Evolutionary conservation across 441 rosid genomes (phyloP).

Genomic region (Gossypium schwendimanii): DNA sequence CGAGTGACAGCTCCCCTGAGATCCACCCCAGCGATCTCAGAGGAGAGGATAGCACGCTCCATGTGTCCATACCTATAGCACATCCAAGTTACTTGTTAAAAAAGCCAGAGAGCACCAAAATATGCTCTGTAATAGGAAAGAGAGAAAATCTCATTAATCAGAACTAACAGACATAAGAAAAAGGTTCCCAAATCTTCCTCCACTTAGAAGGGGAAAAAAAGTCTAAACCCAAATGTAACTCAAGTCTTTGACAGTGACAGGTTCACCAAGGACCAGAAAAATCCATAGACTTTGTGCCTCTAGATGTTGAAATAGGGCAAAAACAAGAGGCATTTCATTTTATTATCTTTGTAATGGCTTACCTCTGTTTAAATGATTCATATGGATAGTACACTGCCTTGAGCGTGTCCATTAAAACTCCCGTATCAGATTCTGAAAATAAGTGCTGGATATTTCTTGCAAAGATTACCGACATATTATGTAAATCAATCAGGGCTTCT

Average conservation of each 20-base stretch:
- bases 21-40: constrained; percentile 85
- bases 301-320: neutral
- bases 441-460: constrained; percentile 88
- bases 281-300: neutral
- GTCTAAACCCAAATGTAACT: neutral
- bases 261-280: neutral
- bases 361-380: constrained; percentile 90
- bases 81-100: constrained; percentile 21
- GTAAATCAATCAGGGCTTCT: constrained; percentile 85
- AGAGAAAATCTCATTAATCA: neutral
- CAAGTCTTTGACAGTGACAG: neutral
- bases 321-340: neutral
- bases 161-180: neutral
- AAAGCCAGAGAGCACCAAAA: constrained; percentile 1
- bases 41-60: constrained; percentile 85
- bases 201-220: neutral
- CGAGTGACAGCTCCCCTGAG: constrained; percentile 97
- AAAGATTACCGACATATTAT: constrained; percentile 77
- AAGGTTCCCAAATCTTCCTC: neutral
- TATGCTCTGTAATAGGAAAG: constrained; percentile 1
- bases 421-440: constrained; percentile 81
- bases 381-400: constrained; percentile 91
- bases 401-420: constrained; percentile 66
- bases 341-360: constrained; percentile 18
- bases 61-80: constrained; percentile 80